These are phyloP conservation scores for Fusarium nelsonii DNA, from an alignment of 2,329 filamentous ascomycete genomes.

Conservation along the genomic window DNA sequence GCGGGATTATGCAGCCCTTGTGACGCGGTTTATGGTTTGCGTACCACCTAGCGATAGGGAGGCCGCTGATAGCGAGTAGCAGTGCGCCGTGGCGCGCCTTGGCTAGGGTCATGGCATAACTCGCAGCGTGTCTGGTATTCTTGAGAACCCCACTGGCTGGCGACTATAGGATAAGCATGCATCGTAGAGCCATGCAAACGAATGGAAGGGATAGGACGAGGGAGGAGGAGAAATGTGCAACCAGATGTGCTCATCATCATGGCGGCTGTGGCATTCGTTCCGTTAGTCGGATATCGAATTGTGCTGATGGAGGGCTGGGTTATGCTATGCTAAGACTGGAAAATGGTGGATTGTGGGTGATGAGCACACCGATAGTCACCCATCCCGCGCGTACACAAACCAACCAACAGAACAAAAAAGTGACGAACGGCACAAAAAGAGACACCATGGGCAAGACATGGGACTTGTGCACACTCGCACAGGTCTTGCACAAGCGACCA, in stretches of 20 bases:
- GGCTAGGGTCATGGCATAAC: conserved; percentile 44
- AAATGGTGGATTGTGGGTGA: conserved; percentile 22
- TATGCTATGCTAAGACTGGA: conserved; percentile 19
- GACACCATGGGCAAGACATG: conserved; percentile 30
- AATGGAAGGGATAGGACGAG: conserved; percentile 41
- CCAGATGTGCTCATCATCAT: conserved; percentile 35
- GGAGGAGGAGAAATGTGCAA: conserved; percentile 39
- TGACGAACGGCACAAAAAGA: conserved; percentile 28
- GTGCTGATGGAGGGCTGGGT: conserved; percentile 12
- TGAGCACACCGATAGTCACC: conserved; percentile 30
- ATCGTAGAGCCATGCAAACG: conserved; percentile 31
- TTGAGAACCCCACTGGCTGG: conserved; percentile 36
- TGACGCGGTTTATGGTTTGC: conserved; percentile 50
- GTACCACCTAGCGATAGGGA: conserved; percentile 47
- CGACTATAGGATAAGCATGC: conserved; percentile 21
- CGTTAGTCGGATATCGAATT: conserved; percentile 27
- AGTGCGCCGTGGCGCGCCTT: conserved; percentile 41
- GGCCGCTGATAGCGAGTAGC: conserved; percentile 43
- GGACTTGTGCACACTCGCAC: conserved; percentile 39
- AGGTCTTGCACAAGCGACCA: conserved; percentile 40
- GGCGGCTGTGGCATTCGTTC: conserved; percentile 38
- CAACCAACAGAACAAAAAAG: conserved; percentile 21
- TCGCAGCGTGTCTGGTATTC: conserved; percentile 45
- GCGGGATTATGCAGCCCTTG: conserved; percentile 54
- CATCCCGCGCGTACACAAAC: conserved; percentile 37